These are phyloP conservation scores for Truncatella angustata DNA, from an alignment of 2,329 filamentous ascomycete species.

Conservation along the genomic window DNA sequence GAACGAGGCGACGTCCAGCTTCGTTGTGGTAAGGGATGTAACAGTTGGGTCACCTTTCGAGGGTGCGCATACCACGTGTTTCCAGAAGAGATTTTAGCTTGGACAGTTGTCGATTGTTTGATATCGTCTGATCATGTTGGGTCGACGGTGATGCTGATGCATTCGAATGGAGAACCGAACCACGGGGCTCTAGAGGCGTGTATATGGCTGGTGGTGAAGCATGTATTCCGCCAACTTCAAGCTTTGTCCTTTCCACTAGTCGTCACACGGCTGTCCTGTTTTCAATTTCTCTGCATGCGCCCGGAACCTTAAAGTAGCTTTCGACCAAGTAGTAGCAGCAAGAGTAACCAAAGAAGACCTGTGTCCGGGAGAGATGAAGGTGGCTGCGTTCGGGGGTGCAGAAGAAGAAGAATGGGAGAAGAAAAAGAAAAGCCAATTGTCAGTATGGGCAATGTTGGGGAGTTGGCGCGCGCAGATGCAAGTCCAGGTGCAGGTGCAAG, in stretches of 20 bases:
- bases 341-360: too few species aligned
- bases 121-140: constrained; percentile 12
- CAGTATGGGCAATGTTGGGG: neutral
- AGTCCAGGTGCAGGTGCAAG: neutral
- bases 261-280: neutral
- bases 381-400: too few species aligned
- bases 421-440: neutral
- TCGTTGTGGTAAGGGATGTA: constrained; percentile 12
- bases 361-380: too few species aligned
- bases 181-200: neutral
- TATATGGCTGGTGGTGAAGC: neutral
- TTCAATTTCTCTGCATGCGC: neutral
- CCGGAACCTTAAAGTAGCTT: too few species aligned
- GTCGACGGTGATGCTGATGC: neutral
- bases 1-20: constrained; percentile 12
- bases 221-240: too few species aligned
- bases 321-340: too few species aligned
- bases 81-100: constrained; percentile 12
- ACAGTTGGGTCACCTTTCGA: constrained; percentile 3
- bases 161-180: neutral
- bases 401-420: too few species aligned
- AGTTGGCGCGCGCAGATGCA: neutral
- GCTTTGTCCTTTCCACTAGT: too few species aligned
- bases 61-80: constrained; percentile 10
- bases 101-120: constrained; percentile 9